phyloP scores from a whole-genome alignment of 768 basidiomycete species.

The Cantharellus cinnabarinus region DNA sequence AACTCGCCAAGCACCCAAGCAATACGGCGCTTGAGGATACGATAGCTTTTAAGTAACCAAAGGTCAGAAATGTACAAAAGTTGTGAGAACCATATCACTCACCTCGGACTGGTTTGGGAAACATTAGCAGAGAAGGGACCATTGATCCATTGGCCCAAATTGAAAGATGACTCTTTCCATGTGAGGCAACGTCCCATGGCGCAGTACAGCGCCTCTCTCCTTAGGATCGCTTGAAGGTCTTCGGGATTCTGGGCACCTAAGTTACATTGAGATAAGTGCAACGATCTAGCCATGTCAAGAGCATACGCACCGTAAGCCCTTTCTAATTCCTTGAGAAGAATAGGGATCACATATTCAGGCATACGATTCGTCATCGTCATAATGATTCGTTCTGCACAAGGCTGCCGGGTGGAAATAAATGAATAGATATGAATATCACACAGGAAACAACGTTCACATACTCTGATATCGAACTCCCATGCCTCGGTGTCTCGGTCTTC shows the following conservation, averaged over 20 bases:
- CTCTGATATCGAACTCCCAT: constrained; percentile 86
- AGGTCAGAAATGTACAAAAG: not conserved
- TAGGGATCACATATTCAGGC: constrained; percentile 42
- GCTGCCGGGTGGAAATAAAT: constrained; percentile 24
- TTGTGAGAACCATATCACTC: constrained; percentile 9
- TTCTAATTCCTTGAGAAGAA: constrained; percentile 35
- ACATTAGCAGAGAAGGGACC: constrained; percentile 24
- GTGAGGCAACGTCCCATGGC: constrained; percentile 65
- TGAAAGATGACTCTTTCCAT: constrained; percentile 28
- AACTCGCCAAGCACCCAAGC: constrained; percentile 90
- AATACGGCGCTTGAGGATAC: constrained; percentile 83
- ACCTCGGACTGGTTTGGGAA: constrained; percentile 39
- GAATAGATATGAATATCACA: not conserved
- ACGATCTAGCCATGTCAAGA: too few species aligned
- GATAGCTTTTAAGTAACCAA: constrained; percentile 34
- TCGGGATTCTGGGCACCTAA: constrained; percentile 15
- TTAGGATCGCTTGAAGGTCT: constrained; percentile 39
- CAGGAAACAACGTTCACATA: constrained; percentile 19
- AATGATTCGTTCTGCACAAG: constrained; percentile 84
- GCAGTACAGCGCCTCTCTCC: constrained; percentile 77
- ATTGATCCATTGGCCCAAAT: constrained; percentile 18
- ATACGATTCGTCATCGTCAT: constrained; percentile 60
- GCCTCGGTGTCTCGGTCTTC: constrained; percentile 81
- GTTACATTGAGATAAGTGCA: too few species aligned
- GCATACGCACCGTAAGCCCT: constrained; percentile 22